Evolutionary conservation across 192 early-diverging fungal genomes (phyloP).

Genomic region (Gamsiella multidivaricata): DNA sequence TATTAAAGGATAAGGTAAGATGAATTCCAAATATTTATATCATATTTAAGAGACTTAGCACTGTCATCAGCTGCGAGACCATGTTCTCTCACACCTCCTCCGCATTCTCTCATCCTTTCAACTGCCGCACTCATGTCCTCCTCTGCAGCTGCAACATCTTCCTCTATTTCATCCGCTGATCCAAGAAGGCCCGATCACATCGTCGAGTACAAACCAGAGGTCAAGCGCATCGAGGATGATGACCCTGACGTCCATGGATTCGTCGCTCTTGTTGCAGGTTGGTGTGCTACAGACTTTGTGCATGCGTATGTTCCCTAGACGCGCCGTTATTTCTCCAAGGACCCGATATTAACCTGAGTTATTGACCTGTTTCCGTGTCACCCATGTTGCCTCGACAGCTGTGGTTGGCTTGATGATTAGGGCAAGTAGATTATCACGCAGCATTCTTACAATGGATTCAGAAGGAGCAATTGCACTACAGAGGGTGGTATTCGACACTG

Average conservation of each 20-base stretch:
- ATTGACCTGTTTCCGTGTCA: neutral
- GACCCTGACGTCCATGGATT: constrained; percentile 51
- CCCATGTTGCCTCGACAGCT: neutral
- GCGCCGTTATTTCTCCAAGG: too few relatives aligned
- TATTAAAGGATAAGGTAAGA: too few relatives aligned
- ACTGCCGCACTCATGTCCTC: neutral
- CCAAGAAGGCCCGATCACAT: constrained; percentile 38
- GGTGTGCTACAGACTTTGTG: neutral
- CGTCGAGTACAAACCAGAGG: constrained; percentile 50
- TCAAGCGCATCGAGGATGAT: constrained; percentile 49
- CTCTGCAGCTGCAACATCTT: neutral
- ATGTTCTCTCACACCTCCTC: too few relatives aligned
- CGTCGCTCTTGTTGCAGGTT: constrained; percentile 32
- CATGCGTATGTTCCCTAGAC: too few relatives aligned
- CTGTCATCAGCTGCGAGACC: too few relatives aligned
- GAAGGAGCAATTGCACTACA: too few relatives aligned
- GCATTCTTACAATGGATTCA: neutral
- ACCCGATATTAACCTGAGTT: neutral
- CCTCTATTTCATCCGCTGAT: constrained; percentile 16
- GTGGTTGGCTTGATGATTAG: constrained; percentile 36
- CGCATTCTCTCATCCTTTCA: neutral
- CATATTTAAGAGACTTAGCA: too few relatives aligned
- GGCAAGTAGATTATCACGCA: constrained; percentile 2
- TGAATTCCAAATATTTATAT: too few relatives aligned
- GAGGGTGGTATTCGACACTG: too few relatives aligned